A percentile compares a stretch with the other conserved stretches of the same genome.
phyloP scores from a whole-genome alignment of 345 rosid genomes.

The Brassica incana region DNA sequence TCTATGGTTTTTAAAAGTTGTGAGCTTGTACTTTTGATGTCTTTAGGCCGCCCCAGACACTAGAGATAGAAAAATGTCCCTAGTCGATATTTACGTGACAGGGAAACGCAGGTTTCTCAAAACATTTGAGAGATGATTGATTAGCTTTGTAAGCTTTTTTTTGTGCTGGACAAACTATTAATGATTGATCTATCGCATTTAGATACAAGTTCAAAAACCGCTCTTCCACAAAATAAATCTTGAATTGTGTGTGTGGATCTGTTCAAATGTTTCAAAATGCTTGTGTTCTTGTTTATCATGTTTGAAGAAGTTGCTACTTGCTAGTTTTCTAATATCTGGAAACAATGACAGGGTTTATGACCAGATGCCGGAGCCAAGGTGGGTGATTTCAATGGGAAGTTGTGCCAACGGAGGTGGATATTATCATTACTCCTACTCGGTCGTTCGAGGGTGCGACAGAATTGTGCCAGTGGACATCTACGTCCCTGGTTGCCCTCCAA shows the following conservation, averaged over 20 bases:
- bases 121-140: neutral
- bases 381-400: constrained; percentile 99
- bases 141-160: neutral
- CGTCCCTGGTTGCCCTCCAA: constrained; percentile 98
- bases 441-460: constrained; percentile 95
- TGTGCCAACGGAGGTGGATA: constrained; percentile 99
- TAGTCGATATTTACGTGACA: too few relatives aligned
- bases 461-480: constrained; percentile 96
- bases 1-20: neutral
- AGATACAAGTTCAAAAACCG: too few relatives aligned
- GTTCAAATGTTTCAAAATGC: neutral
- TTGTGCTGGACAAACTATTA: neutral
- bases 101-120: neutral
- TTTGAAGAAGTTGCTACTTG: constrained; percentile 12
- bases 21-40: neutral
- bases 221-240: too few relatives aligned
- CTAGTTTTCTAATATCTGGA: constrained; percentile 10
- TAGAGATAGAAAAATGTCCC: neutral
- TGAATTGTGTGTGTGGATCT: neutral
- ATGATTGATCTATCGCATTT: too few relatives aligned
- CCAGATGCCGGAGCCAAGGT: constrained; percentile 98
- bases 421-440: constrained; percentile 99
- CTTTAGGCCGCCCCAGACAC: neutral
- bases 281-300: neutral
- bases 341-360: constrained; percentile 80